Base-by-base conservation (phyloP, 2,329 filamentous ascomycete species). In the Thermoascus crustaceus region DNA sequence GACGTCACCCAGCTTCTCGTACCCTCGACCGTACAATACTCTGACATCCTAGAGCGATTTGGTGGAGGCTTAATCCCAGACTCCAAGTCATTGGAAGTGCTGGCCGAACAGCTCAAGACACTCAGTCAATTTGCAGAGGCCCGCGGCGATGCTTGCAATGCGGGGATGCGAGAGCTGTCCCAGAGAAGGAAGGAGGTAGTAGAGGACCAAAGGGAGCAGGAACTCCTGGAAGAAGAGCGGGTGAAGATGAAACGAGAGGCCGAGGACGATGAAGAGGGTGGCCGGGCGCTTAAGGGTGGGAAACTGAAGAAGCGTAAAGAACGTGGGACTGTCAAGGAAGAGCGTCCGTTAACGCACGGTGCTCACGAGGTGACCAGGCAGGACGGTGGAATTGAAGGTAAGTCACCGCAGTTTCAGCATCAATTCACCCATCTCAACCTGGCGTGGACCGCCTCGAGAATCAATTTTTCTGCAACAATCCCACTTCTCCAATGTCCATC, bases 281-380 rank as follows among this genome's bases (percentile, higher is more conserved):
- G 52, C 27, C 55, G 69, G 60, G 60, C 58, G 18, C 52, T 75
- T 50, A 73, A 75, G 54, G 64, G 61, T 25, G 64, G 69, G 16
- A 87, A 88, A 58, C 72, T 82, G 45, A 87, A 85, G 70, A 87
- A 85, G 67, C 79, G 83, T 56, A 87, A 86, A 63, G 83, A 81
- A 16, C 67, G 75, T n/a, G n/a, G n/a, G 5, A 77, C 80, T 39
- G 63, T 74, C 20, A 75, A 73, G 40, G 77, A 83, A 42, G 72
- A 77, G 36, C 64, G 75, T 27, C 75, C 75, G 16, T 63, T 74
- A 34, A 68, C 69, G 21, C 71, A 78, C 44, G 78, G 78, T 30
- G 77, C 78, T 9, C 78, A 81, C 61, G 74, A 72, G 35, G 39
- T 80, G 18, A 71, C 75, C 7, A 65, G 76, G 44, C 78, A 82